A percentile compares a stretch with the other conserved stretches of the same genome.
Evolutionary conservation across 306 rosid genomes (phyloP).

Genomic region (Quercus alba): DNA sequence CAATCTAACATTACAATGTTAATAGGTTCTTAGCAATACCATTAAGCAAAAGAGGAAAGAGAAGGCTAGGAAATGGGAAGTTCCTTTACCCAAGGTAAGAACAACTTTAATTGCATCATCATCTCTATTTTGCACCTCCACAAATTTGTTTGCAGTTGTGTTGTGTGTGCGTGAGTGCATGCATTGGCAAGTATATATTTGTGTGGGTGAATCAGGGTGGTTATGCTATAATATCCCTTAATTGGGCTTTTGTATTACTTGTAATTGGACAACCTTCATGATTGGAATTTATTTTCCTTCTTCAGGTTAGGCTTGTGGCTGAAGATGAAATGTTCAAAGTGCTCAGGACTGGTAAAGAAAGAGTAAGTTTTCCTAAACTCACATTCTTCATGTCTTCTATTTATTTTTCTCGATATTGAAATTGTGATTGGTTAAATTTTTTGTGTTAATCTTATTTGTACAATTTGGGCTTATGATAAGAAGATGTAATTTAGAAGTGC

Average conservation of each 20-base stretch:
- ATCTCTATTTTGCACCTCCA: background rate
- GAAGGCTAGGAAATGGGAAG: slow-evolving; percentile 97
- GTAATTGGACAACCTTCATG: background rate
- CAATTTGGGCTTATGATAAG: background rate
- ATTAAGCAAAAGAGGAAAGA: slow-evolving; percentile 94
- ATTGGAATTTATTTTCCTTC: slow-evolving; percentile 5
- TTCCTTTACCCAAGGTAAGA: slow-evolving; percentile 85
- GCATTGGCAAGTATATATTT: too few species aligned
- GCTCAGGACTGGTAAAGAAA: slow-evolving; percentile 79
- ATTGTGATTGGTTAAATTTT: background rate
- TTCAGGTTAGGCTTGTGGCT: slow-evolving; percentile 87
- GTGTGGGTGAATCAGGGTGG: too few species aligned
- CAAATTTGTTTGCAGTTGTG: background rate
- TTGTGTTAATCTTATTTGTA: background rate
- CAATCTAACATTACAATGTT: slow-evolving; percentile 8
- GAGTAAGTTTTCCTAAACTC: slow-evolving; percentile 44
- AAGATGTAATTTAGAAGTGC: background rate
- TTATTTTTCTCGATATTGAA: background rate
- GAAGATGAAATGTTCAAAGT: slow-evolving; percentile 97
- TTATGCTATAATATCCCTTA: too few species aligned
- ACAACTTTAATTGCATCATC: background rate
- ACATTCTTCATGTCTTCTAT: background rate
- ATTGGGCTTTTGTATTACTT: background rate
- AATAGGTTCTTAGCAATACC: slow-evolving; percentile 87
- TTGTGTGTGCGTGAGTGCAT: too few species aligned